Percentiles rank a stretch among this genome's conserved stretches.
Evolutionary conservation across 2,329 filamentous ascomycete species (phyloP).

Genomic region (Purpureocillium takamizusanense): DNA sequence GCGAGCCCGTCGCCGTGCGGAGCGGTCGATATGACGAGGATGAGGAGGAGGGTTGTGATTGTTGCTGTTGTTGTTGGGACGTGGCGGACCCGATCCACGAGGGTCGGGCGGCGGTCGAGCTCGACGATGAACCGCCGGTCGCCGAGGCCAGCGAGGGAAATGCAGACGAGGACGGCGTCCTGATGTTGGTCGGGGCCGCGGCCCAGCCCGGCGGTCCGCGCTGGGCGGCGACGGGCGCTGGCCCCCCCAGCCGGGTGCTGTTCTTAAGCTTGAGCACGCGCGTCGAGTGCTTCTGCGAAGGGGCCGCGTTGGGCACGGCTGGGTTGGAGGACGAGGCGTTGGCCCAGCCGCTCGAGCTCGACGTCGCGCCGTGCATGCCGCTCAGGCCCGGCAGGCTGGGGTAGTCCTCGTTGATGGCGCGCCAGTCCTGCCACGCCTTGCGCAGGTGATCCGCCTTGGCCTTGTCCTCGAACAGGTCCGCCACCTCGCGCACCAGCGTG

Average conservation of each 20-base stretch:
- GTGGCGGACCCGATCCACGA: constrained; percentile 21
- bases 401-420: constrained; percentile 92
- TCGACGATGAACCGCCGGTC: constrained; percentile 5
- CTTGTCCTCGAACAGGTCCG: constrained; percentile 84
- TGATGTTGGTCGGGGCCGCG: constrained; percentile 7
- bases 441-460: constrained; percentile 64
- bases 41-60: constrained; percentile 17
- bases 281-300: constrained; percentile 40
- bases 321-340: constrained; percentile 51
- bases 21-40: too few relatives aligned
- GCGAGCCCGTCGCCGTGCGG: constrained; percentile 10
- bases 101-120: constrained; percentile 15
- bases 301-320: constrained; percentile 25
- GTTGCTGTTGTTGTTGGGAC: constrained; percentile 28
- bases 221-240: constrained; percentile 12
- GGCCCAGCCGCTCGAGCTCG: constrained; percentile 49
- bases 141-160: constrained; percentile 34
- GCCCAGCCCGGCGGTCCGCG: constrained; percentile 13
- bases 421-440: constrained; percentile 90
- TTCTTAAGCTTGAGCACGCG: constrained; percentile 51
- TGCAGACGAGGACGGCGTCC: constrained; percentile 21
- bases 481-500: constrained; percentile 82
- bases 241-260: constrained; percentile 38
- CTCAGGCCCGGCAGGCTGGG: constrained; percentile 72
- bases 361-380: constrained; percentile 55